A percentile compares a stretch with the other conserved stretches of the same genome.
Conservation (phyloP, 306 rosid genomes). For the Vigna angularis region DNA sequence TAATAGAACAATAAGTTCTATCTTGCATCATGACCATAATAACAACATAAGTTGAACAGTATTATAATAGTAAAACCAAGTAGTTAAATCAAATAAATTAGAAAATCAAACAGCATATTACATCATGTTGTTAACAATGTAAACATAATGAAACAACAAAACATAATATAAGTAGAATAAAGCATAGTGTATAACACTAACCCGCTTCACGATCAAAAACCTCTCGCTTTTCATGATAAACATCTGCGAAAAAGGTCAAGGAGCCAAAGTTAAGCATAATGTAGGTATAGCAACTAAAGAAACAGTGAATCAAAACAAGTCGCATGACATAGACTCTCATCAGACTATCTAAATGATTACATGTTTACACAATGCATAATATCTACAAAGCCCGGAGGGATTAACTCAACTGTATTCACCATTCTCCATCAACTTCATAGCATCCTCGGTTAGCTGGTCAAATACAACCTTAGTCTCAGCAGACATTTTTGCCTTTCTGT, state of each 20-base stretch:
- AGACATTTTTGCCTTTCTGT: constrained; percentile 88
- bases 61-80: constrained; percentile 10
- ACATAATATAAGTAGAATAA: constrained; percentile 21
- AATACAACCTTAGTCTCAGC: constrained; percentile 71
- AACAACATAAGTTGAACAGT: constrained; percentile 30
- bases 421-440: constrained; percentile 89
- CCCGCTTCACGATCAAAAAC: constrained; percentile 94
- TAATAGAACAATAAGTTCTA: constrained; percentile 19
- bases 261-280: constrained; percentile 32
- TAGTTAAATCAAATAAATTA: background rate
- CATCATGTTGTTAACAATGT: background rate
- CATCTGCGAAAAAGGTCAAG: constrained; percentile 59
- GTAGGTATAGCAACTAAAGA: background rate
- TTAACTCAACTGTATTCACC: constrained; percentile 85
- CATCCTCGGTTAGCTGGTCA: constrained; percentile 97
- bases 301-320: constrained; percentile 27
- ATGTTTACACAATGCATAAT: constrained; percentile 28
- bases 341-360: constrained; percentile 27
- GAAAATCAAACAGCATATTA: constrained; percentile 21
- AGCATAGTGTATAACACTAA: constrained; percentile 39
- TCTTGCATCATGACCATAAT: background rate
- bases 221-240: constrained; percentile 87
- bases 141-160: background rate
- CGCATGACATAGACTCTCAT: constrained; percentile 22
- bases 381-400: constrained; percentile 30